Evolutionary conservation across 371 early-diverging fungal genomes (phyloP).

Genomic region (Rhizopus arrhizus): DNA sequence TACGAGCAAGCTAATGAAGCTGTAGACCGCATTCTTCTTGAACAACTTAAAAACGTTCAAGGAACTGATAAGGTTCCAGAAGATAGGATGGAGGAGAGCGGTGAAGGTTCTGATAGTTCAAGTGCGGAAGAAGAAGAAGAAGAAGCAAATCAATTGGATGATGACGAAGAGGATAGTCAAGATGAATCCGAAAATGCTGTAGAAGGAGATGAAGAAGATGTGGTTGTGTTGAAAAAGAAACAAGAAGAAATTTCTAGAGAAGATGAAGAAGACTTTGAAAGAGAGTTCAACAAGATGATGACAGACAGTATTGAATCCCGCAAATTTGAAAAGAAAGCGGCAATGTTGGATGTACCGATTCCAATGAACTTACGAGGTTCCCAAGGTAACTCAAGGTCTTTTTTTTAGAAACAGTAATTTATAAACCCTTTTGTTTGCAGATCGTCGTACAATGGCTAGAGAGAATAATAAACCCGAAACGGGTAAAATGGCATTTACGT

Average conservation of each 20-base stretch:
- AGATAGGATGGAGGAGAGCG: conserved; percentile 47
- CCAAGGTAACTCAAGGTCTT: conserved; percentile 33
- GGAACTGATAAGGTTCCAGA: conserved; percentile 43
- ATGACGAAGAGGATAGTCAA: conserved; percentile 26
- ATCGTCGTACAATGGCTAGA: conserved; percentile 45
- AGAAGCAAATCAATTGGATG: conserved; percentile 31
- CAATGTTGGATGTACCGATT: conserved; percentile 81
- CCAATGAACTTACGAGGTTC: conserved; percentile 69
- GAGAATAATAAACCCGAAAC: conserved; percentile 27
- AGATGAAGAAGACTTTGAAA: conserved; percentile 75
- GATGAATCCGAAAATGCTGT: conserved; percentile 32
- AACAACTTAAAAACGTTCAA: conserved; percentile 55
- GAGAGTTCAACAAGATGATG: conserved; percentile 82
- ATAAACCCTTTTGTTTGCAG: conserved; percentile 17
- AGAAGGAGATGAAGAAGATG: conserved; percentile 57
- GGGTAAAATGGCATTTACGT: conserved; percentile 79
- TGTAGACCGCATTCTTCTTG: conserved; percentile 60
- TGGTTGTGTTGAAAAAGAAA: conserved; percentile 54
- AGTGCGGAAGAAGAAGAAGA: conserved; percentile 55
- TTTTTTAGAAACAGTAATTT: not conserved
- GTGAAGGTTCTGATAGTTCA: conserved; percentile 34
- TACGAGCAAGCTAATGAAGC: conserved; percentile 84
- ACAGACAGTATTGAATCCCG: conserved; percentile 79
- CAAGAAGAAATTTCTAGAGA: conserved; percentile 40
- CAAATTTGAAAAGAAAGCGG: conserved; percentile 74